These are phyloP conservation scores for Russula sp. DNA, from an alignment of 768 basidiomycete species.

Conservation along the genomic window DNA sequence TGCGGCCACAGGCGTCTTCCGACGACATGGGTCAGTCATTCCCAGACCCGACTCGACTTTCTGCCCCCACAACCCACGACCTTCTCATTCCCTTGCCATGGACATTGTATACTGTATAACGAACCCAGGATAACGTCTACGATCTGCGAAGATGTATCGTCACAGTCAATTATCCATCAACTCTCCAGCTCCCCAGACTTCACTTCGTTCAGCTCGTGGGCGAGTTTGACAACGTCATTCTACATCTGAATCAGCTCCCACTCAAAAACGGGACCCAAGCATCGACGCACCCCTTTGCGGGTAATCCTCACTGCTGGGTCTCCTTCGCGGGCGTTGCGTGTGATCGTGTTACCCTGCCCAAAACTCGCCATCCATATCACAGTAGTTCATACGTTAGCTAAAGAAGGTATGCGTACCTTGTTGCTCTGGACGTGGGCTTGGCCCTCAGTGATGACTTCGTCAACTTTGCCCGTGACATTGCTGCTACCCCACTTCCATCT, in stretches of 20 bases:
- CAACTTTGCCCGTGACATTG: slow-evolving; percentile 9
- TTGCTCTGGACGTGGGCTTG: slow-evolving; percentile 41
- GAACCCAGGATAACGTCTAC: background rate
- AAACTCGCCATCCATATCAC: background rate
- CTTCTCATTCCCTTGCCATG: background rate
- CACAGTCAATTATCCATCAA: background rate
- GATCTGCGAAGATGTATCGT: background rate
- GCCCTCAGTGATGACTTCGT: slow-evolving; percentile 36
- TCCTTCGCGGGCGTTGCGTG: slow-evolving; percentile 39
- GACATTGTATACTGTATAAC: background rate
- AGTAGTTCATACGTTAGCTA: background rate
- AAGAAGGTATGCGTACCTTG: slow-evolving; percentile 31
- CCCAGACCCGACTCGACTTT: too few relatives aligned
- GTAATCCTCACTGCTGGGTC: slow-evolving; percentile 47
- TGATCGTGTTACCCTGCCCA: slow-evolving; percentile 38
- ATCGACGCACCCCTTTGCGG: slow-evolving; percentile 37
- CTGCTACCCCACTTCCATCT: slow-evolving; percentile 18
- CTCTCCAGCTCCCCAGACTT: slow-evolving; percentile 28
- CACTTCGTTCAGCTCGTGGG: slow-evolving; percentile 44
- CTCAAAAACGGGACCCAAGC: background rate
- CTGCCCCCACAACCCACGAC: background rate
- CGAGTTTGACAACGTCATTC: slow-evolving; percentile 49
- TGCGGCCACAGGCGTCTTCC: too few relatives aligned
- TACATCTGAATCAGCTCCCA: slow-evolving; percentile 20
- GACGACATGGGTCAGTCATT: too few relatives aligned